Conservation (phyloP, 306 rosid genomes). For the Comarum palustre region DNA sequence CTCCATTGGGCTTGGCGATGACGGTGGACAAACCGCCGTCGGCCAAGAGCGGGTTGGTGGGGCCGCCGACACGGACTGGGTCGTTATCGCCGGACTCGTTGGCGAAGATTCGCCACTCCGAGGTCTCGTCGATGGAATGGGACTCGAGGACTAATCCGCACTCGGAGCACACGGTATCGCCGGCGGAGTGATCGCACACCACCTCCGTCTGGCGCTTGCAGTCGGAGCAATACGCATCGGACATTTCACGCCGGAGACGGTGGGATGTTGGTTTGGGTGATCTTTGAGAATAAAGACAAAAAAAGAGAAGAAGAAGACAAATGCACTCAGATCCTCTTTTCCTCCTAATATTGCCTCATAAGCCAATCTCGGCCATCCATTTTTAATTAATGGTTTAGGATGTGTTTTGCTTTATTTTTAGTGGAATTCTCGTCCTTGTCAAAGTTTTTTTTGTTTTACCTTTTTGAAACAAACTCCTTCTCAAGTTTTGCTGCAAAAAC, state of each 20-base stretch:
- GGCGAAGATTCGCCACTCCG: slow-evolving; percentile 92
- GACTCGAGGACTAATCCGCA: slow-evolving; percentile 90
- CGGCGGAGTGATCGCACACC: slow-evolving; percentile 89
- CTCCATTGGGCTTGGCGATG: slow-evolving; percentile 81
- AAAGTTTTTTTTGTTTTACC: no score
- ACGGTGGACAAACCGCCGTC: slow-evolving; percentile 92
- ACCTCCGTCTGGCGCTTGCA: slow-evolving; percentile 94
- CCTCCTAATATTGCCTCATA: no score
- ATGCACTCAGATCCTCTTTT: no score
- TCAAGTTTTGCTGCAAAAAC: no score
- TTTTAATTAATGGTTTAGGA: no score
- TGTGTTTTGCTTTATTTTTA: no score
- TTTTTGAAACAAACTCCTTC: no score
- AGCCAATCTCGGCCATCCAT: no score
- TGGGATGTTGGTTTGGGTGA: background rate
- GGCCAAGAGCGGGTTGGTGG: slow-evolving; percentile 71
- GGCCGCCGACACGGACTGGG: slow-evolving; percentile 95
- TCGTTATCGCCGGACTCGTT: slow-evolving; percentile 95
- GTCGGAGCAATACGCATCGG: slow-evolving; percentile 81
- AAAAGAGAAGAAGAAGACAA: background rate
- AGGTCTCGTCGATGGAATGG: slow-evolving; percentile 88
- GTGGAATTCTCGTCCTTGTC: no score
- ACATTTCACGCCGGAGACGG: slow-evolving; percentile 34
- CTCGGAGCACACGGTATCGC: slow-evolving; percentile 89
- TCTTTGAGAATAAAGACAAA: background rate